These are phyloP conservation scores for Cyclotella sp. DNA, from an alignment of 108 stramenopile species.

Conservation along the genomic window DNA sequence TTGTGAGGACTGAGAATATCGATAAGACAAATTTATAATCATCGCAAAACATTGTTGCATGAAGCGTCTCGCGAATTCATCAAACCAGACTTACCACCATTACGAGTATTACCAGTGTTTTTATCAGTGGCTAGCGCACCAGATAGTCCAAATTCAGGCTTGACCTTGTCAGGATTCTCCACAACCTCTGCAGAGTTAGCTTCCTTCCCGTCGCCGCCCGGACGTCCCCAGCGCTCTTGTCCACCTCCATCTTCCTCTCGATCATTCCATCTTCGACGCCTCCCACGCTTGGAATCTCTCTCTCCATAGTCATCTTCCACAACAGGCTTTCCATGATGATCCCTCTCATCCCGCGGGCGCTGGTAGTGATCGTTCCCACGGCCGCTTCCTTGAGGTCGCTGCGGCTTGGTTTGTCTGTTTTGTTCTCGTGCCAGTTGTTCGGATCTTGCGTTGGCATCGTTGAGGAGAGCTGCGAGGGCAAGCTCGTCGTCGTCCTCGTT, in stretches of 20 bases:
- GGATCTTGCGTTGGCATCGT: conserved; percentile 24
- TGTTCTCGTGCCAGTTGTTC: conserved; percentile 31
- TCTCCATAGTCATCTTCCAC: conserved; percentile 32
- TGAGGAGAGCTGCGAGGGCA: conserved; percentile 37
- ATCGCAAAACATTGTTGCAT: not conserved
- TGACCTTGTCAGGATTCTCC: conserved; percentile 53
- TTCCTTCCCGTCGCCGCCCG: not conserved
- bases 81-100: conserved; percentile 57
- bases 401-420: conserved; percentile 22
- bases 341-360: conserved; percentile 3
- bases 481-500: conserved; percentile 27
- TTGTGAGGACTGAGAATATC: not conserved
- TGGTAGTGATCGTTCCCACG: conserved; percentile 18
- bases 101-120: conserved; percentile 87
- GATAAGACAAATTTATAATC: not conserved
- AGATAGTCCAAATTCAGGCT: conserved; percentile 93
- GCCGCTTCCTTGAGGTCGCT: conserved; percentile 32
- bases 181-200: conserved; percentile 11
- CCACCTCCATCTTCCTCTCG: conserved; percentile 12
- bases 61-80: no score
- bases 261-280: conserved; percentile 23
- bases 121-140: conserved; percentile 94
- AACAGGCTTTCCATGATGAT: conserved; percentile 8
- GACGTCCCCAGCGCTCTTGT: conserved; percentile 10
- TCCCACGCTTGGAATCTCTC: not conserved